phyloP scores from a whole-genome alignment of 176 grass and related monocot species.

The Oryza punctata region DNA sequence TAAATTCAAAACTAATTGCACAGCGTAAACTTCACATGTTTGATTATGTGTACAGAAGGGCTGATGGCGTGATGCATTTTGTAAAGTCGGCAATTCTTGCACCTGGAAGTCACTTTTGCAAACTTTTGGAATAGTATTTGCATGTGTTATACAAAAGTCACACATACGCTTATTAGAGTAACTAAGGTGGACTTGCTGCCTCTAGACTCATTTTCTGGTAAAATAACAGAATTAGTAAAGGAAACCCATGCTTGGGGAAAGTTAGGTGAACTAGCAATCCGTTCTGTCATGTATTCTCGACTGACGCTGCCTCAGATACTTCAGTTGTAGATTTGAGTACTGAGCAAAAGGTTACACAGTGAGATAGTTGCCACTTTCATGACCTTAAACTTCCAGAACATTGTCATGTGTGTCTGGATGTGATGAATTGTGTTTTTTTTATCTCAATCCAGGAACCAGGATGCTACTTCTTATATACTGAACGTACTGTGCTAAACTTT shows the following conservation, averaged over 20 bases:
- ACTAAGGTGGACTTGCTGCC: not conserved
- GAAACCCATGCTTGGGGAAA: not conserved
- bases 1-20: not conserved
- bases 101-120: not conserved
- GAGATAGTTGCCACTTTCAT: not conserved
- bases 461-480: not conserved
- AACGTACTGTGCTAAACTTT: not conserved
- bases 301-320: no score
- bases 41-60: not conserved
- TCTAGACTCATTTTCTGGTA: constrained; percentile 10
- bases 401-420: not conserved
- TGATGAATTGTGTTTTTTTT: not conserved
- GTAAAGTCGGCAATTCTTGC: not conserved
- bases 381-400: not conserved
- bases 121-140: not conserved
- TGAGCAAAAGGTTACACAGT: no score
- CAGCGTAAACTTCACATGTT: not conserved
- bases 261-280: not conserved
- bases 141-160: constrained; percentile 2
- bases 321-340: not conserved
- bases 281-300: no score
- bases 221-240: not conserved
- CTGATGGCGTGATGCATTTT: constrained; percentile 6
- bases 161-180: not conserved
- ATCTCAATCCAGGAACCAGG: not conserved